These are phyloP conservation scores for Carpinus fangiana DNA, from an alignment of 306 rosid genomes.

Conservation along the genomic window DNA sequence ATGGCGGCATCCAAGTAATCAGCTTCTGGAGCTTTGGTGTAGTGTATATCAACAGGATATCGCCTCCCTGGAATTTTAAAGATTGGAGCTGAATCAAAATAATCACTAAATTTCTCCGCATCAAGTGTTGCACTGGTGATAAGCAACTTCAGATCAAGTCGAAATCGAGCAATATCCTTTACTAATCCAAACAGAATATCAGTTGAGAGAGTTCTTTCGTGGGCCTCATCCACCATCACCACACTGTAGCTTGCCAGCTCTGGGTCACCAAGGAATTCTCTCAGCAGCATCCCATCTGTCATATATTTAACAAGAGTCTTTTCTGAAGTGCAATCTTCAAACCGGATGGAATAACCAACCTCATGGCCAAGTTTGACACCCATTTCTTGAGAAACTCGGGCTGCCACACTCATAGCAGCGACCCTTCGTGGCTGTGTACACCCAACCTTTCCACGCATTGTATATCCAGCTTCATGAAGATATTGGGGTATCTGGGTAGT, in stretches of 20 bases:
- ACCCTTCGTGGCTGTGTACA: too few species aligned
- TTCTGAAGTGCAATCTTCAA: slow-evolving; percentile 95
- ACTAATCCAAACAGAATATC: slow-evolving; percentile 93
- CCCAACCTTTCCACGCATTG: slow-evolving; percentile 79
- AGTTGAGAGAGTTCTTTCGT: slow-evolving; percentile 96
- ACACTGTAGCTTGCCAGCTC: slow-evolving; percentile 94
- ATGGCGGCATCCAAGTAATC: slow-evolving; percentile 96
- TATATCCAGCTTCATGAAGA: slow-evolving; percentile 96
- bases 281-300: slow-evolving; percentile 98
- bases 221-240: slow-evolving; percentile 99
- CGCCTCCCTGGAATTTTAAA: slow-evolving; percentile 91
- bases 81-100: slow-evolving; percentile 93
- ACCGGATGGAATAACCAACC: slow-evolving; percentile 87
- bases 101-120: slow-evolving; percentile 91
- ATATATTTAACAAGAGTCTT: slow-evolving; percentile 88
- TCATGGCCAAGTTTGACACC: too few species aligned
- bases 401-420: too few species aligned
- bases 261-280: slow-evolving; percentile 96
- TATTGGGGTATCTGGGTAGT: slow-evolving; percentile 97
- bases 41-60: slow-evolving; percentile 86
- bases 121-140: slow-evolving; percentile 97
- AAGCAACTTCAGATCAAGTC: slow-evolving; percentile 88
- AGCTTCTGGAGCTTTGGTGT: slow-evolving; percentile 93
- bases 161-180: slow-evolving; percentile 89
- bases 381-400: too few species aligned